Conservation (phyloP, 2,329 filamentous ascomycete genomes). For the Diaporthe sp. region DNA sequence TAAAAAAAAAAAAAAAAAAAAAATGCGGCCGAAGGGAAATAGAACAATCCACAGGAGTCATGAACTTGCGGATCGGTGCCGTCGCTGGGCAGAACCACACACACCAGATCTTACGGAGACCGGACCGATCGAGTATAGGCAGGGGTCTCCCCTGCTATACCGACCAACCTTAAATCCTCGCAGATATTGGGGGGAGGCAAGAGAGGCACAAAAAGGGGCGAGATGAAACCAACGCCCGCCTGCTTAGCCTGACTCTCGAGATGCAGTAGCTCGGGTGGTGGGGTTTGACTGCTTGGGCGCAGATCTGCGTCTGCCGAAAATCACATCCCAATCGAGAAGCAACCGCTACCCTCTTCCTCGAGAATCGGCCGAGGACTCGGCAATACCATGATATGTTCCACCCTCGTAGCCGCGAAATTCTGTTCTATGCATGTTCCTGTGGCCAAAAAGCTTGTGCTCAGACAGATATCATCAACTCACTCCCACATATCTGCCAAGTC, state of each 20-base stretch:
- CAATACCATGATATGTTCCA: neutral
- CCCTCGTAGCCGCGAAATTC: neutral
- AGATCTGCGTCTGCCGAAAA: slow-evolving; percentile 16
- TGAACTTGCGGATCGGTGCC: neutral
- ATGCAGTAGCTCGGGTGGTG: neutral
- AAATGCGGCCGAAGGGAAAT: neutral
- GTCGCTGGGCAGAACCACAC: neutral
- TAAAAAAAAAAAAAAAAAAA: too few relatives aligned
- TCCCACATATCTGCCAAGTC: neutral
- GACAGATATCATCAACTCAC: neutral
- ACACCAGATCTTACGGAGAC: slow-evolving; percentile 20
- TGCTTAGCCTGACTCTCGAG: slow-evolving; percentile 13
- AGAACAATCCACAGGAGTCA: neutral
- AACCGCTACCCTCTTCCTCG: neutral
- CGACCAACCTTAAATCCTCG: slow-evolving; percentile 10
- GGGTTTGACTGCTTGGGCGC: slow-evolving; percentile 5
- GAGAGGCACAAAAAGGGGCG: neutral
- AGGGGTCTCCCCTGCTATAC: slow-evolving; percentile 7
- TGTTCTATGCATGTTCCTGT: neutral
- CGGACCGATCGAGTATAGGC: slow-evolving; percentile 19
- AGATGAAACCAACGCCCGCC: slow-evolving; percentile 12
- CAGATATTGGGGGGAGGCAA: neutral
- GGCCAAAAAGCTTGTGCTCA: neutral
- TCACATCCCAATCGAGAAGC: slow-evolving; percentile 12
- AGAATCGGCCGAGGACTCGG: neutral